These are phyloP conservation scores for Candida mattraensis DNA, from an alignment of 805 yeast species.

Conservation along the genomic window DNA sequence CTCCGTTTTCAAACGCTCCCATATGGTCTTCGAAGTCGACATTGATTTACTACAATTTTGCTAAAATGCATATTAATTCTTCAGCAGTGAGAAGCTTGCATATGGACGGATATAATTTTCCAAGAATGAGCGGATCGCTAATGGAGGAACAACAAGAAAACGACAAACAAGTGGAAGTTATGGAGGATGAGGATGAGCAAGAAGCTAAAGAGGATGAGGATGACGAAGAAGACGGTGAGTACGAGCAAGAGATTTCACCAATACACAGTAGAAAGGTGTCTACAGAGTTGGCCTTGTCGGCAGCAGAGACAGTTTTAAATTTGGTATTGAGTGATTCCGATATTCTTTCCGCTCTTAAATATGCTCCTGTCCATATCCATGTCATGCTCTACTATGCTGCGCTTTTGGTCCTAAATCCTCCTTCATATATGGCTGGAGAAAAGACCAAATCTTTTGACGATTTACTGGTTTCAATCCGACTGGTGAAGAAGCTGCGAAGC, in stretches of 20 bases:
- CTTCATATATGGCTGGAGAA: constrained; percentile 29
- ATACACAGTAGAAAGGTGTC: constrained; percentile 30
- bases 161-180: constrained; percentile 6
- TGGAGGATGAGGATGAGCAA: constrained; percentile 20
- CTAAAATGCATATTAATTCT: constrained; percentile 69
- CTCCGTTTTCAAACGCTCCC: constrained; percentile 52
- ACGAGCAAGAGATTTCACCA: constrained; percentile 20
- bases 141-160: constrained; percentile 12
- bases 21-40: constrained; percentile 72
- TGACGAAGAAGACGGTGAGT: constrained; percentile 17
- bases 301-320: constrained; percentile 63
- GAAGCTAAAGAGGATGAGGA: constrained; percentile 34
- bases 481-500: constrained; percentile 44
- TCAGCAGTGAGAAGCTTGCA: constrained; percentile 45
- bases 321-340: constrained; percentile 60
- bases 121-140: constrained; percentile 23
- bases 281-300: constrained; percentile 52
- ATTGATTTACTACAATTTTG: constrained; percentile 68
- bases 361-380: constrained; percentile 72
- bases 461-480: constrained; percentile 39
- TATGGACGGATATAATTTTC: constrained; percentile 31
- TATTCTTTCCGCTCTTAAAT: constrained; percentile 52
- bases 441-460: constrained; percentile 25
- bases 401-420: constrained; percentile 51
- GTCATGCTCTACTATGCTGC: constrained; percentile 72